phyloP scores from a whole-genome alignment of 2,329 filamentous ascomycete species.

The Zymoseptoria crescenta region DNA sequence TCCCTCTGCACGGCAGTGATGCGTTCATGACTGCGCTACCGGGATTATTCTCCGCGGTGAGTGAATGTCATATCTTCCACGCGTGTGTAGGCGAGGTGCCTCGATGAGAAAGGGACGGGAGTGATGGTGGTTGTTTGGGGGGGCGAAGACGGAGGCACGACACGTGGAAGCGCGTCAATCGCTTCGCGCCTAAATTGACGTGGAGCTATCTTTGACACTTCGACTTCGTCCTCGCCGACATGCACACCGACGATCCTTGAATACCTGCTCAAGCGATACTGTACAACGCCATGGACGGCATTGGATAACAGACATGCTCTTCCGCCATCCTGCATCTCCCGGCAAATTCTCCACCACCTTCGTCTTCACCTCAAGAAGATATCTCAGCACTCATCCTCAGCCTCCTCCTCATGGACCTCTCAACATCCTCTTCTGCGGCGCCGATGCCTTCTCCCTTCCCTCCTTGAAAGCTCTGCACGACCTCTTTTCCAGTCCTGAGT shows the following conservation, averaged over 20 bases:
- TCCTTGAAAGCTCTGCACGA: slow-evolving; percentile 62
- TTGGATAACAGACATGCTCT: not conserved
- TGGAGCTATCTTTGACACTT: not conserved
- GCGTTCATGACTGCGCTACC: not conserved
- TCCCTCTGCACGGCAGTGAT: no score
- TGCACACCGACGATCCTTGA: not conserved
- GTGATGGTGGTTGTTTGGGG: not conserved
- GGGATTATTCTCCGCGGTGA: not conserved
- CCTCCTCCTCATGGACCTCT: slow-evolving; percentile 49
- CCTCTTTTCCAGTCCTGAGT: slow-evolving; percentile 33
- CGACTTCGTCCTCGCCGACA: not conserved
- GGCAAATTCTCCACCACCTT: not conserved
- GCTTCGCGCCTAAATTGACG: not conserved
- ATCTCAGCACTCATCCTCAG: not conserved
- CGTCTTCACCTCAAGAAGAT: not conserved
- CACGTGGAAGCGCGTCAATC: not conserved
- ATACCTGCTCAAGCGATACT: not conserved
- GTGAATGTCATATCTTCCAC: not conserved
- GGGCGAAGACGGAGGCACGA: not conserved
- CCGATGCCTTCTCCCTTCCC: slow-evolving; percentile 78
- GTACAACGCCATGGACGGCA: not conserved
- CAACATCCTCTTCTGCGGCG: slow-evolving; percentile 86
- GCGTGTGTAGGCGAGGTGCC: no score
- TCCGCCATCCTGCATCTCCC: not conserved
- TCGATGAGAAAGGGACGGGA: not conserved